Conservation (phyloP, 1,284 basidiomycete species). For the Flammula alnicola region DNA sequence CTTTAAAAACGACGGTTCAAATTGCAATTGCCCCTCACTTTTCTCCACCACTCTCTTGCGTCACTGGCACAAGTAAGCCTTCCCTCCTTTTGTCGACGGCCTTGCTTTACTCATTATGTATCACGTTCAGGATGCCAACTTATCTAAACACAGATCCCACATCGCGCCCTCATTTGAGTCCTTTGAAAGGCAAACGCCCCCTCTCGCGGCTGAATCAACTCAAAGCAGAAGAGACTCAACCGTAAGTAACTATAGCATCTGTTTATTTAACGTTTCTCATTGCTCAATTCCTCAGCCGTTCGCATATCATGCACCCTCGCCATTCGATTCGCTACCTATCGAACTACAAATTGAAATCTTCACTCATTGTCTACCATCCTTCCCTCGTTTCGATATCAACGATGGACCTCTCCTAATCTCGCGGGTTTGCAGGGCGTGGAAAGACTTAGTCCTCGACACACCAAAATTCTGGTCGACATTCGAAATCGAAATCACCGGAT, state of each 20-base stretch:
- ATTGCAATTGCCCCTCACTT: neutral
- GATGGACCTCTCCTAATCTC: conserved; percentile 39
- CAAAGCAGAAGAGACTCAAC: no score
- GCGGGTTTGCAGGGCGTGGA: conserved; percentile 43
- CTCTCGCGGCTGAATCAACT: no score
- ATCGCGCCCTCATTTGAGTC: no score
- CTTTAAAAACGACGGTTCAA: conserved; percentile 1
- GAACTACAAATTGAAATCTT: conserved; percentile 46
- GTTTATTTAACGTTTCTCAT: no score
- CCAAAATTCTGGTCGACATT: conserved; percentile 48
- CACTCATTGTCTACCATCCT: conserved; percentile 29
- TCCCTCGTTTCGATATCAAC: conserved; percentile 29
- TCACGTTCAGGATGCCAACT: neutral
- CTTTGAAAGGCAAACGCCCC: no score
- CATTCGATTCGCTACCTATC: conserved; percentile 38
- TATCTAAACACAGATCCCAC: no score
- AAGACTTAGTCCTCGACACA: conserved; percentile 33
- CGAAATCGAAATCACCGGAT: conserved; percentile 32
- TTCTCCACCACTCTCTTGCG: conserved; percentile 5
- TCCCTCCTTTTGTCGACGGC: conserved; percentile 4
- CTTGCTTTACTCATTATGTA: neutral
- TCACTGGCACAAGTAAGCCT: conserved; percentile 8
- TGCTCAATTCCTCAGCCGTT: no score
- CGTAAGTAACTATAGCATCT: no score
- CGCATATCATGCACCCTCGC: neutral